Evolutionary conservation across 2,329 filamentous ascomycete genomes (phyloP).

Genomic region (Ophiocordyceps sinensis): DNA sequence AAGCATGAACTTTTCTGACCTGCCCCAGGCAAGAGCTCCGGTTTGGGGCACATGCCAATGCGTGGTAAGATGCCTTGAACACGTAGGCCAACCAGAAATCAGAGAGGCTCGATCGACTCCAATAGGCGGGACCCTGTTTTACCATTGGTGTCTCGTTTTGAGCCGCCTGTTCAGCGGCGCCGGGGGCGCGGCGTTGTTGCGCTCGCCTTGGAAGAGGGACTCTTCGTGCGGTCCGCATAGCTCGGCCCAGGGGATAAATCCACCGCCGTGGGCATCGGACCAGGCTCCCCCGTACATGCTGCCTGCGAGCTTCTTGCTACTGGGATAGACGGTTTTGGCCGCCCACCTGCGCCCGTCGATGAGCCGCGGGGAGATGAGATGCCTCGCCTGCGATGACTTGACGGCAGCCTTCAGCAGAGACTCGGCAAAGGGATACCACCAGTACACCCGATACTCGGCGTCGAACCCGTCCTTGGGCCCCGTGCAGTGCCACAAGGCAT

Average conservation of each 20-base stretch:
- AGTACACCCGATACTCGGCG: slow-evolving; percentile 18
- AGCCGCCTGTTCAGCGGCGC: neutral
- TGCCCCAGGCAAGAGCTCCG: neutral
- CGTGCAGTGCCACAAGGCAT: slow-evolving; percentile 23
- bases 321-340: slow-evolving; percentile 6
- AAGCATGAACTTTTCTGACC: neutral
- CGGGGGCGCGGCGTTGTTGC: neutral
- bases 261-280: slow-evolving; percentile 8
- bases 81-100: neutral
- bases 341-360: slow-evolving; percentile 18
- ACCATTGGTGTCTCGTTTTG: neutral
- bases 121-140: neutral
- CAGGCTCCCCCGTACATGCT: slow-evolving; percentile 10
- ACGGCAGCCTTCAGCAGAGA: slow-evolving; percentile 15
- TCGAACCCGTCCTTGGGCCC: slow-evolving; percentile 19
- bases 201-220: slow-evolving; percentile 9
- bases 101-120: neutral
- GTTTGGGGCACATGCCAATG: neutral
- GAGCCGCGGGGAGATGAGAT: slow-evolving; percentile 11
- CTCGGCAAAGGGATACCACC: slow-evolving; percentile 21
- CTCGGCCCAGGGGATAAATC: slow-evolving; percentile 12
- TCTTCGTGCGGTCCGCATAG: slow-evolving; percentile 12
- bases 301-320: slow-evolving; percentile 1
- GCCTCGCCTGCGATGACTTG: slow-evolving; percentile 8
- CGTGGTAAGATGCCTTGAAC: neutral